phyloP scores from a whole-genome alignment of 192 early-diverging fungal genomes.

The Backusella mclennaniae region DNA sequence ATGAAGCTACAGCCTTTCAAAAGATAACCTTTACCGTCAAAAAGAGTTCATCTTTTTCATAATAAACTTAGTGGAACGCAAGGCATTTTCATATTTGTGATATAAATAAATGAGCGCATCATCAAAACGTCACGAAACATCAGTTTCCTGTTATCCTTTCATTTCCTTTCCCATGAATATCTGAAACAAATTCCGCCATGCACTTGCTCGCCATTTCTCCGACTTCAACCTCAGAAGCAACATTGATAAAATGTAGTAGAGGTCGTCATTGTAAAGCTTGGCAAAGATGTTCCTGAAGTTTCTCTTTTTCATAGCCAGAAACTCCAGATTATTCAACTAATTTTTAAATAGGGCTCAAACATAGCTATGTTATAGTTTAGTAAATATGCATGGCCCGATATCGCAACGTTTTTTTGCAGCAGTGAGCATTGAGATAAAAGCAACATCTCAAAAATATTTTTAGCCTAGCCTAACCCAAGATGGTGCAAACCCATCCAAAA shows the following conservation, averaged over 20 bases:
- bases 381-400: background rate
- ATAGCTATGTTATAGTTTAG: background rate
- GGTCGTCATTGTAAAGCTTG: background rate
- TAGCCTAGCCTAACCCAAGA: background rate
- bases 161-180: background rate
- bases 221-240: conserved; percentile 79
- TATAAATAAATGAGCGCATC: background rate
- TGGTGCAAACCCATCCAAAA: background rate
- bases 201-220: conserved; percentile 90
- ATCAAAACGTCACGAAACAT: background rate
- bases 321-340: background rate
- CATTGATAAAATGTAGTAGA: background rate
- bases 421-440: background rate
- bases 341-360: background rate
- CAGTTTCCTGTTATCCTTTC: background rate
- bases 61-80: background rate
- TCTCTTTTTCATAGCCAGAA: background rate
- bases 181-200: conserved; percentile 3
- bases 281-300: background rate
- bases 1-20: background rate
- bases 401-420: background rate
- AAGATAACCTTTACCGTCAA: background rate
- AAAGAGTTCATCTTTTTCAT: background rate
- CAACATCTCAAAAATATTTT: background rate
- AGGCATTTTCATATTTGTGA: background rate